Conservation (phyloP, 2,329 filamentous ascomycete genomes). For the Paecilomyces formosus region DNA sequence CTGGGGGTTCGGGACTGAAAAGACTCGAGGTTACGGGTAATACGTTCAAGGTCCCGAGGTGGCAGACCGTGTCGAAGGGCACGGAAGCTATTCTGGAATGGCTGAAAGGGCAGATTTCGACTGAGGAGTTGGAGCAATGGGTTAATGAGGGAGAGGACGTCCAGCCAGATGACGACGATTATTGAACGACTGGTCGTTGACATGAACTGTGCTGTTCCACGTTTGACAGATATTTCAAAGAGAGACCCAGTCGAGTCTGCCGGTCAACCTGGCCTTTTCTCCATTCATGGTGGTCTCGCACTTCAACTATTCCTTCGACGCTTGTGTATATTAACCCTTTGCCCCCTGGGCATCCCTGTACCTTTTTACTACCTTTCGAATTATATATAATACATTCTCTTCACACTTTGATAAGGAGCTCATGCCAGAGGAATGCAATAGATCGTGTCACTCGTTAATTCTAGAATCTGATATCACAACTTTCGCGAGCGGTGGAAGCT, state of each 20-base stretch:
- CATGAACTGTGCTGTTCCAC: constrained; percentile 3
- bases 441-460: not conserved
- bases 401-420: not conserved
- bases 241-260: too few relatives aligned
- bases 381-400: not conserved
- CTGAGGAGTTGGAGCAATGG: constrained; percentile 33
- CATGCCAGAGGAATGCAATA: not conserved
- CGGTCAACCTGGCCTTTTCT: not conserved
- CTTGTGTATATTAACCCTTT: not conserved
- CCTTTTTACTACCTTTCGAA: not conserved
- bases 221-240: too few relatives aligned
- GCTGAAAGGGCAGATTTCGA: constrained; percentile 67
- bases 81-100: constrained; percentile 78
- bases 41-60: constrained; percentile 77
- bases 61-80: constrained; percentile 75
- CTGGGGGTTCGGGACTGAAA: constrained; percentile 46
- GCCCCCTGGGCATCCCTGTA: not conserved
- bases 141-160: constrained; percentile 17
- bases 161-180: constrained; percentile 7
- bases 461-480: not conserved
- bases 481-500: too few relatives aligned
- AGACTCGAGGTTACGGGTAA: constrained; percentile 76
- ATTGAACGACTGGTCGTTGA: constrained; percentile 2
- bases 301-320: not conserved
- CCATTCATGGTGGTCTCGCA: not conserved